Evolutionary conservation across 2,329 filamentous ascomycete genomes (phyloP).

Genomic region (Sordariomycetes sp.): DNA sequence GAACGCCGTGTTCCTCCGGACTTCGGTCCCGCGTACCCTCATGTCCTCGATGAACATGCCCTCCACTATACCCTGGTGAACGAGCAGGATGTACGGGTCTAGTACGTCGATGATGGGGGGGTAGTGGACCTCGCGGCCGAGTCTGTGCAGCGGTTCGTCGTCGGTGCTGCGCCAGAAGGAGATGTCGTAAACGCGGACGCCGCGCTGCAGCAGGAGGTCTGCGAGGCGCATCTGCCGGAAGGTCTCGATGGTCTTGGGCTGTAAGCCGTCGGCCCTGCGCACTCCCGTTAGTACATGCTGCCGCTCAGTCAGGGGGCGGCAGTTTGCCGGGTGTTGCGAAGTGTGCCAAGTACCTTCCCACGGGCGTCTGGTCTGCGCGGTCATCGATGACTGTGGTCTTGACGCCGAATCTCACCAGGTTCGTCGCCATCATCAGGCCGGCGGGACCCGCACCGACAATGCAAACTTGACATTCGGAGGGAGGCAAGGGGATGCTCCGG

Average conservation of each 20-base stretch:
- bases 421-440: conserved; percentile 39
- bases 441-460: conserved; percentile 43
- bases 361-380: conserved; percentile 51
- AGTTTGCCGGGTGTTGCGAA: background rate
- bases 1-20: conserved; percentile 52
- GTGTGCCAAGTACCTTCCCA: conserved; percentile 32
- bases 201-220: conserved; percentile 52
- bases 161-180: conserved; percentile 52
- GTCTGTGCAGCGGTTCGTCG: conserved; percentile 39
- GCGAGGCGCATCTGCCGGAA: conserved; percentile 60
- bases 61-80: conserved; percentile 67
- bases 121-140: conserved; percentile 56
- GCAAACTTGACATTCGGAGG: conserved; percentile 31
- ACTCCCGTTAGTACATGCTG: conserved; percentile 3
- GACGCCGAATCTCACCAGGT: conserved; percentile 52
- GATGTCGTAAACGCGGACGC: conserved; percentile 61
- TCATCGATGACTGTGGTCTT: conserved; percentile 56
- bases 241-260: conserved; percentile 69
- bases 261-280: conserved; percentile 53
- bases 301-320: background rate
- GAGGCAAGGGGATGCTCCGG: conserved; percentile 31
- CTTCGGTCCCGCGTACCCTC: conserved; percentile 46
- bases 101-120: conserved; percentile 45
- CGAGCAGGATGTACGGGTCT: conserved; percentile 42
- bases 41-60: conserved; percentile 57